These are phyloP conservation scores for Cladobotryum mycophilum DNA, from an alignment of 2,329 filamentous ascomycete genomes.

Conservation along the genomic window DNA sequence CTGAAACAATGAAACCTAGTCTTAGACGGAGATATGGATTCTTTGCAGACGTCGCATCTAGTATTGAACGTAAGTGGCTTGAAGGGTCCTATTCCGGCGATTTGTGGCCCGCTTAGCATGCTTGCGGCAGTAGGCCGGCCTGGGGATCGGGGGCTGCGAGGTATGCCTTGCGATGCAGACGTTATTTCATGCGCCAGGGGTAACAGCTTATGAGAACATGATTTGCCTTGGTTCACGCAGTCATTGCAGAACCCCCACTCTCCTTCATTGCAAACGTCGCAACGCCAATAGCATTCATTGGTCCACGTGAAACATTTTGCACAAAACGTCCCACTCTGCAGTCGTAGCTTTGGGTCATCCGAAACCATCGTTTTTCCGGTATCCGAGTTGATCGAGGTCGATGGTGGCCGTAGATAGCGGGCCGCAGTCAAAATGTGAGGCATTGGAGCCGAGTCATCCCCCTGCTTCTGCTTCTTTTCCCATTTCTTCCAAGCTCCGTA, in stretches of 20 bases:
- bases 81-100: conserved; percentile 48
- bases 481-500: conserved; percentile 63
- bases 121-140: conserved; percentile 42
- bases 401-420: conserved; percentile 48
- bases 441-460: conserved; percentile 34
- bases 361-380: conserved; percentile 53
- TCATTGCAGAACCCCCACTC: conserved; percentile 92
- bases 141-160: conserved; percentile 36
- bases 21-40: conserved; percentile 62
- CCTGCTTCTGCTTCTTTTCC: conserved; percentile 46
- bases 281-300: conserved; percentile 87
- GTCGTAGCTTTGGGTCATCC: conserved; percentile 59
- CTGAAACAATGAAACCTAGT: conserved; percentile 73
- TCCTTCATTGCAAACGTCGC: conserved; percentile 78
- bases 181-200: conserved; percentile 59
- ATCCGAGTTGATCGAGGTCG: conserved; percentile 45
- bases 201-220: conserved; percentile 75
- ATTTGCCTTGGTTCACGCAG: conserved; percentile 76
- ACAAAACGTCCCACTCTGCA: conserved; percentile 82
- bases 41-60: conserved; percentile 71
- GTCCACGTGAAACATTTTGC: conserved; percentile 65
- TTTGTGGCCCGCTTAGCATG: conserved; percentile 41
- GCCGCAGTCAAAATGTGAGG: conserved; percentile 55
- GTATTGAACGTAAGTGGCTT: conserved; percentile 66
- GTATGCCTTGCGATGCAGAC: conserved; percentile 24